Percentiles rank a stretch among this genome's conserved stretches.
phyloP scores from a whole-genome alignment of 2,329 filamentous ascomycete genomes.

The Penicillium brasilianum region DNA sequence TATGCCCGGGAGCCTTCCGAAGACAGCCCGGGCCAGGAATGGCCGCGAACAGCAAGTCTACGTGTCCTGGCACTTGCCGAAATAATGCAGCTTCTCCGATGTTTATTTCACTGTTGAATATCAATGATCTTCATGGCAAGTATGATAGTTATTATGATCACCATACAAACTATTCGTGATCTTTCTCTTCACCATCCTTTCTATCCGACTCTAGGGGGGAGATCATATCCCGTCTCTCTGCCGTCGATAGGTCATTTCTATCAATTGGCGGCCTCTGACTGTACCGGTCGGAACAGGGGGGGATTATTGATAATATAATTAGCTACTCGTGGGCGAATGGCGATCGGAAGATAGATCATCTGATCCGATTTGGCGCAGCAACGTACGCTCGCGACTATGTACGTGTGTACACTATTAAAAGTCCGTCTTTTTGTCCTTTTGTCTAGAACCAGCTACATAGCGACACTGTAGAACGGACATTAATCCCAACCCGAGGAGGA shows the following conservation, averaged over 20 bases:
- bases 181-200: neutral
- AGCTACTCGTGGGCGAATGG: conserved; percentile 5
- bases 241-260: neutral
- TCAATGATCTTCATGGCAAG: neutral
- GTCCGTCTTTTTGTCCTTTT: neutral
- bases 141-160: neutral
- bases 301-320: neutral
- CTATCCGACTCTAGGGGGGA: neutral
- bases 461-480: neutral
- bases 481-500: conserved; percentile 3
- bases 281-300: neutral
- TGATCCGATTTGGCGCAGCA: neutral
- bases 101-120: neutral
- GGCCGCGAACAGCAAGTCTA: conserved; percentile 15
- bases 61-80: conserved; percentile 1
- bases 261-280: neutral
- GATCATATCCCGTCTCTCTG: neutral
- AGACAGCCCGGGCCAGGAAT: conserved; percentile 19
- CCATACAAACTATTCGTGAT: neutral
- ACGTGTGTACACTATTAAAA: neutral
- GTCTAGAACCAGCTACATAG: neutral
- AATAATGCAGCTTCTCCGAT: neutral
- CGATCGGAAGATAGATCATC: conserved; percentile 5
- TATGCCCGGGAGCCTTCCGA: conserved; percentile 24
- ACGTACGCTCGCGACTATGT: neutral